Conservation (phyloP, 768 basidiomycete species). For the Clavulina sp. region DNA sequence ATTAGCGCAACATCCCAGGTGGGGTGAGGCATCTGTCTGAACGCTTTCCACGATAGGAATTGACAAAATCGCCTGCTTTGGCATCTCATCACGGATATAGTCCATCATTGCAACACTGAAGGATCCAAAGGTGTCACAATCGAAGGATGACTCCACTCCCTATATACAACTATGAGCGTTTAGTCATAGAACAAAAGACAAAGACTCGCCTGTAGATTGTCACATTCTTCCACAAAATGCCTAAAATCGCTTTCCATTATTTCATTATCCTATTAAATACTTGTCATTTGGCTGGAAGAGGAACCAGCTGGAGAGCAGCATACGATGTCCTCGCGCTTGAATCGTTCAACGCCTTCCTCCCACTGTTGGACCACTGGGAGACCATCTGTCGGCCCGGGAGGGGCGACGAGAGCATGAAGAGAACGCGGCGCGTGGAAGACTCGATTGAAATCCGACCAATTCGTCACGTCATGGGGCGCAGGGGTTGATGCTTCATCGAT, state of each 20-base stretch:
- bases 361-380: not conserved
- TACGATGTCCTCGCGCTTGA: slow-evolving; percentile 1
- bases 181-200: not conserved
- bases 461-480: not conserved
- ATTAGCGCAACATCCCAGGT: too few relatives aligned
- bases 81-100: slow-evolving; percentile 3
- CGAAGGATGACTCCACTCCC: slow-evolving; percentile 7
- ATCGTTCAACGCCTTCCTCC: slow-evolving; percentile 1
- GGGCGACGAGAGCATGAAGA: slow-evolving; percentile 7
- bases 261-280: slow-evolving; percentile 4
- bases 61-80: slow-evolving; percentile 5
- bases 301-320: not conserved
- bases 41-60: not conserved
- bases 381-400: not conserved
- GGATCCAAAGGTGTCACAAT: slow-evolving; percentile 5
- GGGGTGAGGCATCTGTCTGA: too few relatives aligned
- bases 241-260: slow-evolving; percentile 9
- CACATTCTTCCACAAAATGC: slow-evolving; percentile 10
- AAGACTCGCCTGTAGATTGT: slow-evolving; percentile 7
- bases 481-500: not conserved
- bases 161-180: not conserved
- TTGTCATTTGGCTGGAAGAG: not conserved
- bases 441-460: slow-evolving; percentile 11
- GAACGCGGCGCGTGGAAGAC: slow-evolving; percentile 9
- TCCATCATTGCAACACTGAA: slow-evolving; percentile 8